phyloP scores from a whole-genome alignment of 225 moss, liverwort and hornwort genomes.

The Lunularia cruciata region DNA sequence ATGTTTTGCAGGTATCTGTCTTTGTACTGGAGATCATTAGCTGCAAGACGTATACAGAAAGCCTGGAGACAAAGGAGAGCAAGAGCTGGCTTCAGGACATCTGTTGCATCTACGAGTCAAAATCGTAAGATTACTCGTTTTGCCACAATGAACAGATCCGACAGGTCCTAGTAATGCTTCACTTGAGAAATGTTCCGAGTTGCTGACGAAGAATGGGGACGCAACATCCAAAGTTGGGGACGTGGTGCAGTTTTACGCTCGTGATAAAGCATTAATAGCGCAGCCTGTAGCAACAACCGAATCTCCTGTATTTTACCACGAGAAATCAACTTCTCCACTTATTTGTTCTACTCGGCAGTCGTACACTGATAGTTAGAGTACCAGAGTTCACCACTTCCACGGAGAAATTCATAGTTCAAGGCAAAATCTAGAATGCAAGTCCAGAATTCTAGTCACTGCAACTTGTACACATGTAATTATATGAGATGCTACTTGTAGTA shows the following conservation, averaged over 20 bases:
- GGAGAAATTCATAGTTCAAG: background rate
- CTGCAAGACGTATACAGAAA: constrained; percentile 45
- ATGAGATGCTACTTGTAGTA: background rate
- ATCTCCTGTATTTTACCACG: background rate
- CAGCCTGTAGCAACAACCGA: background rate
- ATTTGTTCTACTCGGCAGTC: background rate
- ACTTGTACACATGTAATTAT: background rate
- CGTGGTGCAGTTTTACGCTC: no score
- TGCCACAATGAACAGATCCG: constrained; percentile 24
- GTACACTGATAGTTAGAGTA: background rate
- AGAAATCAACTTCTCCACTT: background rate
- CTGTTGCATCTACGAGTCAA: background rate
- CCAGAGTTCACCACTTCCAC: background rate
- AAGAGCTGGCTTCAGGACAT: background rate
- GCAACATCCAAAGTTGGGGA: background rate
- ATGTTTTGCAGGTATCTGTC: constrained; percentile 39
- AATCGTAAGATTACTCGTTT: constrained; percentile 17
- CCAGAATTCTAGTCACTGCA: background rate
- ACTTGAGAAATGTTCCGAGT: background rate
- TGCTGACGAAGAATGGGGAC: background rate
- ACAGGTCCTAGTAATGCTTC: background rate
- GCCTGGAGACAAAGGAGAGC: constrained; percentile 37
- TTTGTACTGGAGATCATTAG: constrained; percentile 42
- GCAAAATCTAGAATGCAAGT: background rate
- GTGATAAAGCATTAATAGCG: no score